A percentile compares a stretch with the other conserved stretches of the same genome.
phyloP scores from a whole-genome alignment of 2,329 filamentous ascomycete species.

The Trematosphaeria pertusa region DNA sequence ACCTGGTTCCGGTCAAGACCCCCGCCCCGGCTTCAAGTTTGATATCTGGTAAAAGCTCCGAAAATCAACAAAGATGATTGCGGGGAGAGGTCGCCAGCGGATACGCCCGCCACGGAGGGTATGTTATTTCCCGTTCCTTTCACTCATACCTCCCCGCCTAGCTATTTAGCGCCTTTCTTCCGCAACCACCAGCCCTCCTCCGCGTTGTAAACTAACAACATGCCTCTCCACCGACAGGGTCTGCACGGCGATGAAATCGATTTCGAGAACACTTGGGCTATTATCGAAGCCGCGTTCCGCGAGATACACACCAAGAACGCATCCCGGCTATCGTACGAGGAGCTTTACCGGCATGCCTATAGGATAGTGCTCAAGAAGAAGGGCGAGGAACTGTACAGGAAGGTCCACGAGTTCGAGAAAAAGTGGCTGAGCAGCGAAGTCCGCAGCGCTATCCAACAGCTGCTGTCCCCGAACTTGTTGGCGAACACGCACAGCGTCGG shows the following conservation, averaged over 20 bases:
- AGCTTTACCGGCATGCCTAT: conserved; percentile 92
- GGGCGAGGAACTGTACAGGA: conserved; percentile 79
- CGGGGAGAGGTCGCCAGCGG: conserved; percentile 64
- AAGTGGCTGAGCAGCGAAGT: conserved; percentile 80
- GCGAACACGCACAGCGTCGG: conserved; percentile 57
- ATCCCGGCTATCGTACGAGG: conserved; percentile 89
- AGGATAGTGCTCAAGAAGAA: conserved; percentile 91
- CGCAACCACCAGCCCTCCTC: not conserved
- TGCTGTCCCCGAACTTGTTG: conserved; percentile 75
- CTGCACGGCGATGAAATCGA: conserved; percentile 70
- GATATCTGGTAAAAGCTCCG: too few species aligned
- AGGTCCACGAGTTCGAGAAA: conserved; percentile 81
- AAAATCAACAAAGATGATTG: conserved; percentile 61
- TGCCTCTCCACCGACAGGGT: conserved; percentile 53
- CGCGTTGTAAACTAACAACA: conserved; percentile 2
- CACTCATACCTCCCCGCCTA: conserved; percentile 6
- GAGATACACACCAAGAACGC: conserved; percentile 95
- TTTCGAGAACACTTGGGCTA: conserved; percentile 85
- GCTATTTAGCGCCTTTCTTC: not conserved
- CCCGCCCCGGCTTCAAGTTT: too few species aligned
- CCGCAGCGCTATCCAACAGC: conserved; percentile 70
- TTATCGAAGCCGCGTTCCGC: conserved; percentile 75
- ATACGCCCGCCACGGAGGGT: conserved; percentile 73
- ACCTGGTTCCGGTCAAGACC: too few species aligned
- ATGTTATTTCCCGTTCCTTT: conserved; percentile 45